These are phyloP conservation scores for Stephanodiscus minutulus DNA, from an alignment of 108 stramenopile species.

Conservation along the genomic window DNA sequence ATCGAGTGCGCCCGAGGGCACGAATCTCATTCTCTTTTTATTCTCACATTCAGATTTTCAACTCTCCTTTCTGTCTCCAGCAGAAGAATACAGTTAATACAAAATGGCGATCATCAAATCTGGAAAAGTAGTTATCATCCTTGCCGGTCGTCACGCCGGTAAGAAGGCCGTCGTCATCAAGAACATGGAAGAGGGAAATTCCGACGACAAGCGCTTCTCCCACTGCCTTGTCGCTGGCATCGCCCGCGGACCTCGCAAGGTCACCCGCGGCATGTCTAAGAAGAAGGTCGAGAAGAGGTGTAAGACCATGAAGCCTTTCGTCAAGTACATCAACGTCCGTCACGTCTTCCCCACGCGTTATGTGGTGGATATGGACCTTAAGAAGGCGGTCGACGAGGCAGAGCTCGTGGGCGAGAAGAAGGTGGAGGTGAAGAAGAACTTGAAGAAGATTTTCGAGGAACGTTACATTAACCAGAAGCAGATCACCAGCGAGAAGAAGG, in stretches of 20 bases:
- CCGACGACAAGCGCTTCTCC: slow-evolving; percentile 92
- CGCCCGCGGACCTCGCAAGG: slow-evolving; percentile 95
- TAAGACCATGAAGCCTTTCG: slow-evolving; percentile 97
- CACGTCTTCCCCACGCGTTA: slow-evolving; percentile 99
- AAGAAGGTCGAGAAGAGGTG: slow-evolving; percentile 94
- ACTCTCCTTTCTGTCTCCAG: neutral
- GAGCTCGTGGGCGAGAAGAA: slow-evolving; percentile 81
- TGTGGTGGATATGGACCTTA: slow-evolving; percentile 93
- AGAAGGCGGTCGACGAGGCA: slow-evolving; percentile 93
- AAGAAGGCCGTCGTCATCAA: slow-evolving; percentile 99
- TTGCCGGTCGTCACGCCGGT: slow-evolving; percentile 98
- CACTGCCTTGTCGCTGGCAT: slow-evolving; percentile 98
- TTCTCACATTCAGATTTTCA: neutral
- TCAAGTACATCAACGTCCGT: slow-evolving; percentile 98
- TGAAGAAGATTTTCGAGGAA: slow-evolving; percentile 97
- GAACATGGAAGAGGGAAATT: slow-evolving; percentile 95
- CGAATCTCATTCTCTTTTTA: neutral
- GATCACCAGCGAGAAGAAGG: slow-evolving; percentile 95
- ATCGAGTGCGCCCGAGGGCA: too few relatives aligned
- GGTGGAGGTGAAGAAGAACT: slow-evolving; percentile 89
- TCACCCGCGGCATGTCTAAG: slow-evolving; percentile 96
- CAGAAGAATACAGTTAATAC: neutral
- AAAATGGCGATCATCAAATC: slow-evolving; percentile 57
- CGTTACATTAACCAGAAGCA: slow-evolving; percentile 91
- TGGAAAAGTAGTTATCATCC: slow-evolving; percentile 99